phyloP scores from a whole-genome alignment of 768 basidiomycete genomes.

The Rossbeevera mucosa region DNA sequence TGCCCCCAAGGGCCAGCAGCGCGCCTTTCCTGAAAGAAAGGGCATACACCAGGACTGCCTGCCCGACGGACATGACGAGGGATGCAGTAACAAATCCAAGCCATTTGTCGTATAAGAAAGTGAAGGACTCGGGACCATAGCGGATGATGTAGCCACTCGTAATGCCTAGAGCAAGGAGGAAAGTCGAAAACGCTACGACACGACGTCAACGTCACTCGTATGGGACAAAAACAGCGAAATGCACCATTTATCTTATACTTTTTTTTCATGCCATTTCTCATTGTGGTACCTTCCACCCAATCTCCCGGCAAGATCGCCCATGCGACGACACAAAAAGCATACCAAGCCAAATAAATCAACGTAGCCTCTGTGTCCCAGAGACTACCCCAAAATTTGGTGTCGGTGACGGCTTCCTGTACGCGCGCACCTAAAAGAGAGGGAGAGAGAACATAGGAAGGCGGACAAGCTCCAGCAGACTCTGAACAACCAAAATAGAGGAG shows the following conservation, averaged over 20 bases:
- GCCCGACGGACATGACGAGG: slow-evolving; percentile 69
- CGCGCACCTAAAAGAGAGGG: slow-evolving; percentile 31
- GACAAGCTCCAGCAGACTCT: slow-evolving; percentile 65
- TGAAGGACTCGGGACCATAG: slow-evolving; percentile 75
- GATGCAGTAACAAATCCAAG: slow-evolving; percentile 83
- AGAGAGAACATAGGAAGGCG: slow-evolving; percentile 43
- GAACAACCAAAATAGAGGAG: slow-evolving; percentile 75
- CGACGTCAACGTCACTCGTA: not conserved
- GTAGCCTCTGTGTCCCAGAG: slow-evolving; percentile 83
- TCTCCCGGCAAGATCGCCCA: slow-evolving; percentile 81
- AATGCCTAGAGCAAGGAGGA: slow-evolving; percentile 76
- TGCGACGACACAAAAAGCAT: slow-evolving; percentile 75
- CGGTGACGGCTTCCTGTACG: slow-evolving; percentile 45
- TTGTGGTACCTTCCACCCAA: slow-evolving; percentile 58
- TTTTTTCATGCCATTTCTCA: slow-evolving; percentile 74
- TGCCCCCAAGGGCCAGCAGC: slow-evolving; percentile 89
- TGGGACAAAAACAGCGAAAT: slow-evolving; percentile 12
- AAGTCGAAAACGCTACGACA: slow-evolving; percentile 74
- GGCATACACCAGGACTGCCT: slow-evolving; percentile 67
- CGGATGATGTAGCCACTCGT: slow-evolving; percentile 64
- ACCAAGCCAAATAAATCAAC: slow-evolving; percentile 82
- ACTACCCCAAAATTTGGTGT: slow-evolving; percentile 57
- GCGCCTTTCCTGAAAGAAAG: slow-evolving; percentile 64
- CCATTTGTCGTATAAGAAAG: slow-evolving; percentile 91
- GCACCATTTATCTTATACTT: slow-evolving; percentile 94